Evolutionary conservation across 2,329 filamentous ascomycete species (phyloP).

Genomic region (Atkinsonella texensis): DNA sequence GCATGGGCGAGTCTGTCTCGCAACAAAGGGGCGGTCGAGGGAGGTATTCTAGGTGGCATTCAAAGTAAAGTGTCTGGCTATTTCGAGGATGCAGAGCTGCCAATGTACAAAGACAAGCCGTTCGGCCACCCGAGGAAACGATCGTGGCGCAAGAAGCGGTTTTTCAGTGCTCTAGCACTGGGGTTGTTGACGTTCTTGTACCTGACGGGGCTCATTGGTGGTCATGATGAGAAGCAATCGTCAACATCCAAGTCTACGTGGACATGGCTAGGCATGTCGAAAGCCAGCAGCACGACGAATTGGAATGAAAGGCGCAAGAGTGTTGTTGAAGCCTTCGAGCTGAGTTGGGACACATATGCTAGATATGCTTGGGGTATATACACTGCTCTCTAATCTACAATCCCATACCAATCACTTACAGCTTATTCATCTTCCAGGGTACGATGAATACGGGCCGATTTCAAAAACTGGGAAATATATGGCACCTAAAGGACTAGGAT

Average conservation of each 20-base stretch:
- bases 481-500: constrained; percentile 80
- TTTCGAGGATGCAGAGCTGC: constrained; percentile 50
- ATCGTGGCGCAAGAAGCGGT: constrained; percentile 52
- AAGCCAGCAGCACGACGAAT: constrained; percentile 39
- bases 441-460: constrained; percentile 78
- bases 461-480: constrained; percentile 72
- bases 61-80: constrained; percentile 52
- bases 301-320: constrained; percentile 69
- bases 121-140: constrained; percentile 53
- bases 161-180: constrained; percentile 39
- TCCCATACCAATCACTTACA: constrained; percentile 15
- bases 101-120: constrained; percentile 99
- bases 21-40: constrained; percentile 20
- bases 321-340: constrained; percentile 79
- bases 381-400: neutral
- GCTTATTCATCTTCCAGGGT: constrained; percentile 34
- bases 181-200: constrained; percentile 52
- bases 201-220: constrained; percentile 51
- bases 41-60: constrained; percentile 37
- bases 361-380: constrained; percentile 82
- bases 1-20: constrained; percentile 44
- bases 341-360: constrained; percentile 90
- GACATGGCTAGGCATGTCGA: constrained; percentile 45
- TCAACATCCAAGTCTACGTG: constrained; percentile 28
- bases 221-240: constrained; percentile 19